Conservation (phyloP, 2,329 filamentous ascomycete species). For the Aspergillus fumigatus region DNA sequence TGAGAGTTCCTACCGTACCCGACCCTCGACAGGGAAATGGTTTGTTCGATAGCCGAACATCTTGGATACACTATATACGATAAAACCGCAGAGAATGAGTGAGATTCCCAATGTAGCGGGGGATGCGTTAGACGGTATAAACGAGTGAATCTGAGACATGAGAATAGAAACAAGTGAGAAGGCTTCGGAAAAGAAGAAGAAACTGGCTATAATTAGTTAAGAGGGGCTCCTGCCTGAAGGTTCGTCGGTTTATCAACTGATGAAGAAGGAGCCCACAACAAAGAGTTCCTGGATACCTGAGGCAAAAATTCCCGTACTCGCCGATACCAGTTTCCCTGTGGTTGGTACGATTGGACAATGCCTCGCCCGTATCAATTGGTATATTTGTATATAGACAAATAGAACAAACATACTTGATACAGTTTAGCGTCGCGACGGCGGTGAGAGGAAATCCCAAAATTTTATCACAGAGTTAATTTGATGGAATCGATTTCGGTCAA, state of each 20-base stretch:
- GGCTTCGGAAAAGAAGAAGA: conserved; percentile 4
- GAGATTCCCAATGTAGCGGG: conserved; percentile 26
- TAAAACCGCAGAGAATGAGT: conserved; percentile 27
- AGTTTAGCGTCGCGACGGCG: conserved; percentile 22
- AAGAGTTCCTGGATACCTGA: neutral
- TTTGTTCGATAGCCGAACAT: conserved; percentile 52
- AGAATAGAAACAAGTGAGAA: conserved; percentile 19
- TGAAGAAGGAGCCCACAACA: neutral
- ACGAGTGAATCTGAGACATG: conserved; percentile 8
- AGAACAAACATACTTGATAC: conserved; percentile 18
- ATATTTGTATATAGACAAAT: neutral
- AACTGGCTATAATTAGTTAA: conserved; percentile 1
- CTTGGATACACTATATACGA: conserved; percentile 31
- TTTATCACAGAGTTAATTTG: conserved; percentile 24
- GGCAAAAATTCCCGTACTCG: neutral
- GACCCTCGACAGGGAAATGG: conserved; percentile 78
- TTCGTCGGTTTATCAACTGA: no score
- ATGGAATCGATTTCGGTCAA: conserved; percentile 1
- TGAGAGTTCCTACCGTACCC: conserved; percentile 50
- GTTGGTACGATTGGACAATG: neutral
- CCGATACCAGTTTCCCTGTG: neutral
- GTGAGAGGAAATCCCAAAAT: conserved; percentile 32
- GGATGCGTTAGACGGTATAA: conserved; percentile 18
- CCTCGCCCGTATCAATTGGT: neutral
- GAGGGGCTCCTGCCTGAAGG: neutral